Base-by-base conservation (phyloP, 2,329 filamentous ascomycete species). In the Aspergillus pseudoviridinutans region DNA sequence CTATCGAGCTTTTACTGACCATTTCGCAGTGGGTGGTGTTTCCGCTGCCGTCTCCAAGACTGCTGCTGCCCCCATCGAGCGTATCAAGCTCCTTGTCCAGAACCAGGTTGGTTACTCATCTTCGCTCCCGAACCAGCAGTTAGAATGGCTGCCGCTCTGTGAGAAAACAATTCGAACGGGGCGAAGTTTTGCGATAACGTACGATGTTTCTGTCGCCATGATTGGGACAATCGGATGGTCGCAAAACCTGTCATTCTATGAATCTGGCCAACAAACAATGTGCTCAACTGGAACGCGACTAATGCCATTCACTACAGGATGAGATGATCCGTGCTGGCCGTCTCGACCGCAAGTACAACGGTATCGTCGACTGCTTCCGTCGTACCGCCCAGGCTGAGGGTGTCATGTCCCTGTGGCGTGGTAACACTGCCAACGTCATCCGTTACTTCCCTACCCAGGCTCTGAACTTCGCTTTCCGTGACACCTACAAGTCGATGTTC, bases 401-500 rank as follows among this genome's bases (percentile, higher is more conserved):
- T 90, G 82, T 94, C 74, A 88, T 94, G 80, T 88, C 93, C 68
- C 87, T 99, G 75, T 99, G 94, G 94, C 88, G 94, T 88, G 94
- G 94, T 83, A 99, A 99, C 91, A 99, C 94, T 79, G 94, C 94
- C 91, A 99, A 99, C 89, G 94, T 99, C 82, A 96, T 99, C 87
- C 94, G 94, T 90, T 99, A 99, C 87, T 99, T 99, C 91, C 94
- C 94, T 73, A 99, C 94, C 80, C 94, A 99, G 88, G 94, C 94
- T 75, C 86, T 99, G 80, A 99, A 99, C 92, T 99, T 99, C 79
- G 94, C 94, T 80, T 99, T 99, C 94, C 94, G 94, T 82, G 94
- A 99, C 83, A 97, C 95, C 88, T 99, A 97, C 92, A 99, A 99
- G 92, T 86, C 89, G 78, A 95, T 99, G 92, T 99, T 99, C 89